phyloP scores from a whole-genome alignment of 2,329 filamentous ascomycete genomes.

The Trichoderma cornu-damae region DNA sequence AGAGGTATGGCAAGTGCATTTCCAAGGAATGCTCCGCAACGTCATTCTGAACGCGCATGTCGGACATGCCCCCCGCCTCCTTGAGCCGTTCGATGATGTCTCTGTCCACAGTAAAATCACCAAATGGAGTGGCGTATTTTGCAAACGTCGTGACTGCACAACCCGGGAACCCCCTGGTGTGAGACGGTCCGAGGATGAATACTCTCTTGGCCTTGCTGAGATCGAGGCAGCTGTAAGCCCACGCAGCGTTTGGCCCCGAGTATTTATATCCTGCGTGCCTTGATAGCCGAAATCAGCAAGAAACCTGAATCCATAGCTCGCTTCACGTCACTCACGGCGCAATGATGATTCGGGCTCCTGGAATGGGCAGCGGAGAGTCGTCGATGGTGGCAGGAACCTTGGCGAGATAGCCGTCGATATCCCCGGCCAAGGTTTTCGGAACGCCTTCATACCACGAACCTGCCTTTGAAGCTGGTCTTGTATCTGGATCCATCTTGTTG shows the following conservation, averaged over 20 bases:
- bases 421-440: slow-evolving; percentile 51
- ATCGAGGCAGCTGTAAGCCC: slow-evolving; percentile 88
- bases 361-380: slow-evolving; percentile 56
- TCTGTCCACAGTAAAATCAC: slow-evolving; percentile 61
- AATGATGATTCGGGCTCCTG: slow-evolving; percentile 78
- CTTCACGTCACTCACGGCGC: slow-evolving; percentile 68
- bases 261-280: slow-evolving; percentile 93
- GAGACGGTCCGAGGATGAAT: slow-evolving; percentile 89
- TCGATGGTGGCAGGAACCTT: slow-evolving; percentile 63
- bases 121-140: slow-evolving; percentile 69
- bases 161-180: slow-evolving; percentile 60
- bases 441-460: slow-evolving; percentile 79
- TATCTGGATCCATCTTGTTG: slow-evolving; percentile 15
- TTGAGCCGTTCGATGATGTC: slow-evolving; percentile 48
- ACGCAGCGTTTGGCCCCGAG: slow-evolving; percentile 87
- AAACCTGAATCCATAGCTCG: neutral
- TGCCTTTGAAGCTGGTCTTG: slow-evolving; percentile 64
- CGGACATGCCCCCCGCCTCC: slow-evolving; percentile 30
- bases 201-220: slow-evolving; percentile 77
- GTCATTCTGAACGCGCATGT: slow-evolving; percentile 64
- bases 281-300: neutral
- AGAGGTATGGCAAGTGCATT: slow-evolving; percentile 93
- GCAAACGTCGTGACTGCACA: slow-evolving; percentile 71
- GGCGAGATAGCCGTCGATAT: slow-evolving; percentile 72
- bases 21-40: slow-evolving; percentile 88